A percentile compares a stretch with the other conserved stretches of the same genome.
phyloP scores from a whole-genome alignment of 805 yeast species.

The Starmerella floricola region DNA sequence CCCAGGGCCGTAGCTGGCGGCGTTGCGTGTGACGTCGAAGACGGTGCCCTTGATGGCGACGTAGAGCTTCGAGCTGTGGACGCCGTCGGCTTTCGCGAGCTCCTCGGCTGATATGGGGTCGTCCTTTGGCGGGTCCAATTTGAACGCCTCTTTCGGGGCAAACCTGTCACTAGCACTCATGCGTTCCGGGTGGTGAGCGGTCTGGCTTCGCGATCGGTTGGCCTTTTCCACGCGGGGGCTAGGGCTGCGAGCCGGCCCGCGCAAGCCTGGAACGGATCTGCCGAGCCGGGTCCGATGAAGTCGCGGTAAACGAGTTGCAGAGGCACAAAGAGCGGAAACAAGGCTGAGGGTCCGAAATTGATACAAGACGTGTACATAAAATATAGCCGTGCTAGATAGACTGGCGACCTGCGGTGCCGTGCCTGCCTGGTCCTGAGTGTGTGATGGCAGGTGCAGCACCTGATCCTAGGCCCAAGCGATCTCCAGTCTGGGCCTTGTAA shows the following conservation, averaged over 20 bases:
- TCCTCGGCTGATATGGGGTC: constrained; percentile 35
- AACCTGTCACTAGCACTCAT: constrained; percentile 29
- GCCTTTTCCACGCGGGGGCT: background rate
- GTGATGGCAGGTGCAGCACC: no score
- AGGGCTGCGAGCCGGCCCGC: background rate
- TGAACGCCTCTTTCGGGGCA: constrained; percentile 44
- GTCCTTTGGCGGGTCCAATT: constrained; percentile 41
- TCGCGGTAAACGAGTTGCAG: no score
- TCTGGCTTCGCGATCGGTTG: background rate
- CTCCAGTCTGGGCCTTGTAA: no score
- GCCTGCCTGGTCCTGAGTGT: no score
- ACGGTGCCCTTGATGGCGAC: constrained; percentile 66
- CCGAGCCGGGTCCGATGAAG: no score
- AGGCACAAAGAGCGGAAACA: no score
- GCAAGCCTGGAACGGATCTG: no score
- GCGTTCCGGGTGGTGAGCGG: background rate
- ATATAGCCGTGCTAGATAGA: no score
- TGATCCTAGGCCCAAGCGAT: no score
- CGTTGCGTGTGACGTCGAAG: constrained; percentile 63
- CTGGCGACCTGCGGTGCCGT: no score
- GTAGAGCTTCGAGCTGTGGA: constrained; percentile 38
- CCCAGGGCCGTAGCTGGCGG: constrained; percentile 63
- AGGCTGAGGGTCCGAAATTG: no score
- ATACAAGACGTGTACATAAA: no score
- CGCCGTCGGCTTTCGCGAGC: constrained; percentile 38